phyloP scores from a whole-genome alignment of 164 flowering plant genomes.

The Houttuynia cordata region DNA sequence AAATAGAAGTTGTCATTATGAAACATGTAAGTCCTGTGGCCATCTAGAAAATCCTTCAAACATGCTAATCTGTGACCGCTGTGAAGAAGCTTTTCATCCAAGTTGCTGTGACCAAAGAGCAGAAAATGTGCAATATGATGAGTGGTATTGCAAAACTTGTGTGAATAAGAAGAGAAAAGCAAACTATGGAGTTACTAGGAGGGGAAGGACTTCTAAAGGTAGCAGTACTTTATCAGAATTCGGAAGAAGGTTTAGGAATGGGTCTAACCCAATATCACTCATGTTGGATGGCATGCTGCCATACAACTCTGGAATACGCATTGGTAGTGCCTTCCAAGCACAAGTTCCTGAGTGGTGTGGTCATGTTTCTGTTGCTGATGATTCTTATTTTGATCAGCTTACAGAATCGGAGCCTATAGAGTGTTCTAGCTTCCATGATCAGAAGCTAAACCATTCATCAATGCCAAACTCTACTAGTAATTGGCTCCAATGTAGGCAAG shows the following conservation, averaged over 20 bases:
- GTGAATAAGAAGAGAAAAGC: conserved; percentile 5
- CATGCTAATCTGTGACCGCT: conserved; percentile 11
- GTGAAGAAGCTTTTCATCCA: conserved; percentile 9
- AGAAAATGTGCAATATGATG: conserved; percentile 5
- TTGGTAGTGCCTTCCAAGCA: conserved; percentile 81
- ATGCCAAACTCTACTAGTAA: conserved; percentile 44
- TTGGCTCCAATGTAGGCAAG: conserved; percentile 83
- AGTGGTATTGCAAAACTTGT: conserved; percentile 9
- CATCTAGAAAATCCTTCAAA: conserved; percentile 1
- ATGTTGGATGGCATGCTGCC: conserved; percentile 60
- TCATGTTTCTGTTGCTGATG: conserved; percentile 14
- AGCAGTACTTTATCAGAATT: conserved; percentile 12
- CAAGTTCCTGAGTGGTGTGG: conserved; percentile 74
- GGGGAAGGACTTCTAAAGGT: conserved; percentile 11
- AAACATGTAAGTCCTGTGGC: conserved; percentile 21
- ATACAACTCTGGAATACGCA: conserved; percentile 47
- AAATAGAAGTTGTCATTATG: conserved; percentile 10
- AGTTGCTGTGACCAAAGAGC: conserved; percentile 6
- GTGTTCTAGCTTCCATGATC: too few relatives aligned
- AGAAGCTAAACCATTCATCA: conserved; percentile 13
- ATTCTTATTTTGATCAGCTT: not conserved
- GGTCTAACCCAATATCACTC: conserved; percentile 24
- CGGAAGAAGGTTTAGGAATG: conserved; percentile 17
- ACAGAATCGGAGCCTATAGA: conserved; percentile 21
- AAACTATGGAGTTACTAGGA: conserved; percentile 14